Evolutionary conservation across 2,329 filamentous ascomycete species (phyloP).

Genomic region (Camillea tinctor): DNA sequence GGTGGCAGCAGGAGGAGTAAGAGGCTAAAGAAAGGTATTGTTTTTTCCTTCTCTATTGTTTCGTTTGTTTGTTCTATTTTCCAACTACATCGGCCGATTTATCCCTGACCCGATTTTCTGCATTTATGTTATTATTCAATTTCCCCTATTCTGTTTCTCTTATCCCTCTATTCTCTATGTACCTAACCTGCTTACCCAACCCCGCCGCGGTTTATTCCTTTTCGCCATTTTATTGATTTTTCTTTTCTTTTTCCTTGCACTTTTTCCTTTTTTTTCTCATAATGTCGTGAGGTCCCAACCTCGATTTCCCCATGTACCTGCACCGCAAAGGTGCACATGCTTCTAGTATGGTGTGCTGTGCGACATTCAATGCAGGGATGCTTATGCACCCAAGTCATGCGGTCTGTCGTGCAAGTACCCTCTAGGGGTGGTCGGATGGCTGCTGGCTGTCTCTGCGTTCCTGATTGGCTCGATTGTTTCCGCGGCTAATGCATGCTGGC

Average conservation of each 20-base stretch:
- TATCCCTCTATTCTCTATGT: too few species aligned
- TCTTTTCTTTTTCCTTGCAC: slow-evolving; percentile 6
- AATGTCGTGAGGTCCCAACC: background rate
- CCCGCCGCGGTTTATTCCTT: too few species aligned
- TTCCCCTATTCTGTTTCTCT: too few species aligned
- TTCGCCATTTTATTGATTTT: background rate
- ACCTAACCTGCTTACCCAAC: too few species aligned
- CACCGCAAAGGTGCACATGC: slow-evolving; percentile 7
- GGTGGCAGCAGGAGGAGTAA: slow-evolving; percentile 81
- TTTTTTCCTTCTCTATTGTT: background rate
- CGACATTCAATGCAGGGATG: slow-evolving; percentile 12
- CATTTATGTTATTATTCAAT: too few species aligned
- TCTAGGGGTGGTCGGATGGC: slow-evolving; percentile 10
- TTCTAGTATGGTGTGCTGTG: slow-evolving; percentile 4
- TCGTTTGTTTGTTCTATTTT: background rate
- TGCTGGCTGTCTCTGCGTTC: slow-evolving; percentile 1
- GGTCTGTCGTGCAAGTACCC: slow-evolving; percentile 11
- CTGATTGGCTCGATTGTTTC: slow-evolving; percentile 25
- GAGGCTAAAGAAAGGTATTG: slow-evolving; percentile 79
- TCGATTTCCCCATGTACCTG: background rate
- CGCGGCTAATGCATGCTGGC: slow-evolving; percentile 36
- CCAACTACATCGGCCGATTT: too few species aligned
- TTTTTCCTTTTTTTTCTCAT: background rate
- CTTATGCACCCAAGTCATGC: slow-evolving; percentile 16
- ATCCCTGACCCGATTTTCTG: too few species aligned